A percentile compares a stretch with the other conserved stretches of the same genome.
Evolutionary conservation across 441 rosid genomes (phyloP).

Genomic region (Theobroma grandiflorum): DNA sequence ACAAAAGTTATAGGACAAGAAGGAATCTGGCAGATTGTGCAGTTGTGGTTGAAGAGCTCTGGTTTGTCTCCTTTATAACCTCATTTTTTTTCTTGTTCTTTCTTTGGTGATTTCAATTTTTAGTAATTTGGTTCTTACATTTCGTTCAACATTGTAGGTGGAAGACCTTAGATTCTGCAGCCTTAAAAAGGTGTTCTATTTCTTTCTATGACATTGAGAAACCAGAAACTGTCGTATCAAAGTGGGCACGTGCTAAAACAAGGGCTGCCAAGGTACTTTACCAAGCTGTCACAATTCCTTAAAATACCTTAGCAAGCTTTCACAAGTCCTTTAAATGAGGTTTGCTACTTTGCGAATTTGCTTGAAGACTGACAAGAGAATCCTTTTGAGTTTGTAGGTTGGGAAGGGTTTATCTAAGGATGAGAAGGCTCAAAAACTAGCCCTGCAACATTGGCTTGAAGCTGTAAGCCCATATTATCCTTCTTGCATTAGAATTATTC

Average conservation of each 20-base stretch:
- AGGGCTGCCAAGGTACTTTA: slow-evolving; percentile 75
- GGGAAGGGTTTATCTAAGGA: slow-evolving; percentile 74
- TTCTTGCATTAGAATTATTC: neutral
- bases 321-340: neutral
- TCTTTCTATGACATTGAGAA: slow-evolving; percentile 68
- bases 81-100: slow-evolving; percentile 7
- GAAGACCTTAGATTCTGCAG: slow-evolving; percentile 85
- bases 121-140: slow-evolving; percentile 10
- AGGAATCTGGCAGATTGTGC: slow-evolving; percentile 80
- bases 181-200: slow-evolving; percentile 64
- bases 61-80: slow-evolving; percentile 43
- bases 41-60: slow-evolving; percentile 68
- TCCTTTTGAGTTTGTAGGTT: slow-evolving; percentile 45
- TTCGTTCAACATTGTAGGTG: slow-evolving; percentile 54
- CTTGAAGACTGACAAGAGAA: neutral
- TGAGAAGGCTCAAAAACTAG: slow-evolving; percentile 75
- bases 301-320: neutral
- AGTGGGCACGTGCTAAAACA: slow-evolving; percentile 77
- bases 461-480: slow-evolving; percentile 52
- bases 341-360: neutral
- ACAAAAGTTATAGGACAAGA: slow-evolving; percentile 71
- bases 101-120: neutral
- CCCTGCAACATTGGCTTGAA: slow-evolving; percentile 86
- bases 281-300: neutral
- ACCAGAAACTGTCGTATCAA: slow-evolving; percentile 73